These are phyloP conservation scores for Mycena sp. DNA, from an alignment of 1,284 basidiomycete genomes.

Conservation along the genomic window DNA sequence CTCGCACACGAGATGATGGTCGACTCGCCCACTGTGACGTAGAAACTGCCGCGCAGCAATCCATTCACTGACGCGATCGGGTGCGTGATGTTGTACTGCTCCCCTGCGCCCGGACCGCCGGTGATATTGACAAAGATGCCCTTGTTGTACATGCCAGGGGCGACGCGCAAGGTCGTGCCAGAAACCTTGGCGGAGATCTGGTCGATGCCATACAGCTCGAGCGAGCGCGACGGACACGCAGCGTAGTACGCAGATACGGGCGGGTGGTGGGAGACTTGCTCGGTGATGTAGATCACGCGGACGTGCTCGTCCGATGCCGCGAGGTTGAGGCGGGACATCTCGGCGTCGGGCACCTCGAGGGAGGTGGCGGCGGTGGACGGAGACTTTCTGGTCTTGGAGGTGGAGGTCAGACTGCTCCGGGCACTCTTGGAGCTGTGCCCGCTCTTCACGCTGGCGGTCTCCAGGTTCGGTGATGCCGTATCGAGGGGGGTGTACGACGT, in stretches of 20 bases:
- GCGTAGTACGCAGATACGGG: constrained; percentile 92
- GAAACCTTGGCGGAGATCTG: constrained; percentile 94
- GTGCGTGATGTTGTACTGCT: constrained; percentile 90
- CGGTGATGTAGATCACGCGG: constrained; percentile 73
- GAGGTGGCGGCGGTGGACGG: constrained; percentile 70
- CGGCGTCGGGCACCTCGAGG: constrained; percentile 56
- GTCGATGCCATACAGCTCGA: constrained; percentile 85
- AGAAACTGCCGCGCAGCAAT: constrained; percentile 89
- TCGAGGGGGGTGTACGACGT: constrained; percentile 50
- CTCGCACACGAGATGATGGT: constrained; percentile 83
- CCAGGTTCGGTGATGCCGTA: constrained; percentile 46
- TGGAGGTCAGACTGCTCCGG: constrained; percentile 61
- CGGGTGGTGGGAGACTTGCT: constrained; percentile 96
- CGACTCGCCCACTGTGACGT: constrained; percentile 86
- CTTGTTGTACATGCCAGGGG: constrained; percentile 86
- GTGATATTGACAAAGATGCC: constrained; percentile 87
- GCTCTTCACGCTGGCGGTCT: constrained; percentile 66
- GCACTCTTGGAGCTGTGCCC: constrained; percentile 65
- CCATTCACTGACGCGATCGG: constrained; percentile 93
- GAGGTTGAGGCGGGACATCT: constrained; percentile 69
- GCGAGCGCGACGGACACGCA: constrained; percentile 75
- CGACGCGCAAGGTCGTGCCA: constrained; percentile 84
- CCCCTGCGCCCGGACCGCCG: constrained; percentile 81
- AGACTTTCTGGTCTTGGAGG: constrained; percentile 57
- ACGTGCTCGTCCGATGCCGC: constrained; percentile 57